Conservation (phyloP, 2,329 filamentous ascomycete species). For the Ceratocystis smalleyi region DNA sequence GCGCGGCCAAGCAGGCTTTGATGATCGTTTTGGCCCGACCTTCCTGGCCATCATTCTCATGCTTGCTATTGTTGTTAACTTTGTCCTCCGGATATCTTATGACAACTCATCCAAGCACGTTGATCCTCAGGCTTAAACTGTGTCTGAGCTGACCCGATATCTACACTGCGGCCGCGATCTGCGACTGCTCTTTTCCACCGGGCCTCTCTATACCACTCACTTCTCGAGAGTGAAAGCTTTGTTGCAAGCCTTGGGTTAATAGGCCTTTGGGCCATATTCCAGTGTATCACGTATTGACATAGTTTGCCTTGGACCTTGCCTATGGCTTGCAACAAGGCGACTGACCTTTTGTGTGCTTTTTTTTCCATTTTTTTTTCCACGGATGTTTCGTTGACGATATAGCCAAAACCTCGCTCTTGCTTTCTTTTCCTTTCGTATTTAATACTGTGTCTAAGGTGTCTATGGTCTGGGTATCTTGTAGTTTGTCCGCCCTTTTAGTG, state of each 20-base stretch:
- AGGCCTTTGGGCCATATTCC: neutral
- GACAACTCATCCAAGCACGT: constrained; percentile 9
- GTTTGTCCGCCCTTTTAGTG: neutral
- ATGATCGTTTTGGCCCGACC: constrained; percentile 88
- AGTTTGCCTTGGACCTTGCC: neutral
- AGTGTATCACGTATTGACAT: neutral
- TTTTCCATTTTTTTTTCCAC: neutral
- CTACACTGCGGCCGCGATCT: neutral
- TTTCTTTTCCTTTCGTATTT: neutral
- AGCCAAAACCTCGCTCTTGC: neutral
- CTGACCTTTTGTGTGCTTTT: neutral
- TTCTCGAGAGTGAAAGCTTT: neutral
- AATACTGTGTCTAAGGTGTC: neutral
- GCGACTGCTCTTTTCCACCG: neutral
- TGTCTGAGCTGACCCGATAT: no score
- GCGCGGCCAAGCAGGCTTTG: constrained; percentile 86
- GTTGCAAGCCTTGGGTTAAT: neutral
- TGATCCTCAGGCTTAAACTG: constrained; percentile 3
- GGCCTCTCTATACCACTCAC: neutral
- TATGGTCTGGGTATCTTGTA: neutral
- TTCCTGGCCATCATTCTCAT: constrained; percentile 75
- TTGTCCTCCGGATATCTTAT: constrained; percentile 60
- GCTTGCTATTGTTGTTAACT: constrained; percentile 88
- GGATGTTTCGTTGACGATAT: constrained; percentile 1
- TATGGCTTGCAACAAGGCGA: neutral